Evolutionary conservation across 768 basidiomycete species (phyloP).

Genomic region (Pholiota conissans): DNA sequence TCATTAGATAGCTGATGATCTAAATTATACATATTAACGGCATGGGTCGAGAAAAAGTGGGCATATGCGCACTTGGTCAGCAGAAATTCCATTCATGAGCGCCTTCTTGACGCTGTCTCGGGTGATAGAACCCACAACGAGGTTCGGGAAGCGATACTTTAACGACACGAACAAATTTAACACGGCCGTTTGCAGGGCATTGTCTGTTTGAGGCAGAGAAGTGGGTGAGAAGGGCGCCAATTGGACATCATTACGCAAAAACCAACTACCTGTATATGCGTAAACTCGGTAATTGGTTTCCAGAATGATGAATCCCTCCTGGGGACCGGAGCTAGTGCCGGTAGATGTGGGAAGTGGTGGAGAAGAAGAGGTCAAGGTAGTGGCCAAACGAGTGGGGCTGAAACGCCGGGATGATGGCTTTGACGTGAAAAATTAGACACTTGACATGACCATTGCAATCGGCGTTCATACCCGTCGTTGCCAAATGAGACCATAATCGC

Average conservation of each 20-base stretch:
- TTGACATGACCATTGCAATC: slow-evolving; percentile 19
- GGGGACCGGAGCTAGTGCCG: slow-evolving; percentile 54
- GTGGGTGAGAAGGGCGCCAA: slow-evolving; percentile 14
- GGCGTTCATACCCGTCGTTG: slow-evolving; percentile 62
- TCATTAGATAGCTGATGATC: slow-evolving; percentile 94
- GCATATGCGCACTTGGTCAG: slow-evolving; percentile 74
- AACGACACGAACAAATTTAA: slow-evolving; percentile 91
- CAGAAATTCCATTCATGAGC: slow-evolving; percentile 91
- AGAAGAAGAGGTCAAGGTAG: slow-evolving; percentile 90
- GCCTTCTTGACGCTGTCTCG: slow-evolving; percentile 95
- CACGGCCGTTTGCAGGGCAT: slow-evolving; percentile 94
- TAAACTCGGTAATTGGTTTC: slow-evolving; percentile 99
- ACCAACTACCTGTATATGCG: slow-evolving; percentile 88
- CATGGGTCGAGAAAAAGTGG: slow-evolving; percentile 18
- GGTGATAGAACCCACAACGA: slow-evolving; percentile 95
- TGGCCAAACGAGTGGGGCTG: slow-evolving; percentile 92
- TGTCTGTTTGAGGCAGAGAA: slow-evolving; percentile 53
- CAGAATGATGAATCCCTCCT: slow-evolving; percentile 90
- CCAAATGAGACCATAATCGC: slow-evolving; percentile 94
- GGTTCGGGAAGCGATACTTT: slow-evolving; percentile 93
- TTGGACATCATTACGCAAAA: slow-evolving; percentile 22
- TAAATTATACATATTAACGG: slow-evolving; percentile 32
- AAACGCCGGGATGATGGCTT: slow-evolving; percentile 79
- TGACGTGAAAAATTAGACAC: slow-evolving; percentile 26
- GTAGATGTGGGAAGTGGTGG: slow-evolving; percentile 72